Base-by-base conservation (phyloP, 257 asterid genomes). In the Solanum ossicruentum region DNA sequence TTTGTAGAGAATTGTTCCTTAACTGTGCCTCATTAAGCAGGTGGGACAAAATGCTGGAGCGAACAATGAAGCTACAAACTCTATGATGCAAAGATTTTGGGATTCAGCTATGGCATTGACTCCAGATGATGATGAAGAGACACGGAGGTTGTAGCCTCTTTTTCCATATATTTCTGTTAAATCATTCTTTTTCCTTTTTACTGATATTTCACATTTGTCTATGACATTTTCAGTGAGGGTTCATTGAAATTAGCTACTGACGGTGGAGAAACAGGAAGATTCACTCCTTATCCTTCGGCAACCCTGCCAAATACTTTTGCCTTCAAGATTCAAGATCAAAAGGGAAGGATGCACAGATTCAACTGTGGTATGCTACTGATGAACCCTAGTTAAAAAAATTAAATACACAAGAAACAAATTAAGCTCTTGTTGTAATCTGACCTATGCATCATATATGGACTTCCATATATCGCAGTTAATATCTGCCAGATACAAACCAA, bases 31-130 rank as follows among this genome's bases (percentile, higher is more conserved):
- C 82, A 75, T 85, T 81, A 11, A 84, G 51, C 85, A 97, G 99
- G 98, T 95, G 86, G 98, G 98, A 77, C 93, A 83, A 88, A 87
- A 92, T 86, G 92, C 93, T 82, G 99, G 97, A 86, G 90, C 81
- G 18, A 90, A 81, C 67, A 89, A 88, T 56, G 99, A 97, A 90
- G 88, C 97, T 81, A 88, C 98, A 82, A 94, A 87, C 86, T 85
- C 89, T 75, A 89, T 95, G 99, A 92, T 97, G 94, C 99, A 95
- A 88, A 97, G 86, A 43, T 95, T 97, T 85, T 97, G 98, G 98
- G 99, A 97, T 90, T 94, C 98, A 57, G 99, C 99, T 12, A 94
- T 97, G 93, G 97, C 95, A 39, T 89, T 92, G 85, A 84, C 89
- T 86, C 97, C 94, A 12, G 95, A 95, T 9, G 97, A 96, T 10